A percentile compares a stretch with the other conserved stretches of the same genome.
phyloP scores from a whole-genome alignment of 2,329 filamentous ascomycete genomes.

The Hymenoscyphus fructigenus region DNA sequence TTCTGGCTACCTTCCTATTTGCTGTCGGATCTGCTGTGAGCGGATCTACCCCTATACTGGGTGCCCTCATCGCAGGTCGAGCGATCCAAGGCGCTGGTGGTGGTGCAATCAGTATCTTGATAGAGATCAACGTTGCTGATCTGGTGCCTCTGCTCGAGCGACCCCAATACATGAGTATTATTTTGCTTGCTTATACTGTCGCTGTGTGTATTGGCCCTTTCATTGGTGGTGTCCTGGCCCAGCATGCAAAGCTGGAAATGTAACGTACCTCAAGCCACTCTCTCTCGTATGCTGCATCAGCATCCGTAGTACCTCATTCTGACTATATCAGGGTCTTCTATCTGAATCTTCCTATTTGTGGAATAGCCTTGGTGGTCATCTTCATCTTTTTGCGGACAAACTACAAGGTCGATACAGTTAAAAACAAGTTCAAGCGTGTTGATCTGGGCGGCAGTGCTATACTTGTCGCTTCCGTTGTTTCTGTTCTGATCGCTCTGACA shows the following conservation, averaged over 20 bases:
- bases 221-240: constrained; percentile 33
- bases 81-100: background rate
- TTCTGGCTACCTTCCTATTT: constrained; percentile 18
- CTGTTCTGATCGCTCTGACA: constrained; percentile 19
- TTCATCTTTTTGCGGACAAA: constrained; percentile 2
- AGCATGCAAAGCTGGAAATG: too few species aligned
- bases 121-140: constrained; percentile 44
- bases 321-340: constrained; percentile 56
- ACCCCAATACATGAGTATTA: constrained; percentile 37
- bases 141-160: constrained; percentile 43
- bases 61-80: background rate
- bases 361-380: constrained; percentile 10
- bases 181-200: constrained; percentile 23
- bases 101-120: constrained; percentile 41
- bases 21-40: constrained; percentile 40
- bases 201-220: constrained; percentile 35
- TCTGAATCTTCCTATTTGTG: constrained; percentile 27
- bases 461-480: constrained; percentile 22
- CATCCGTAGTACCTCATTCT: too few species aligned
- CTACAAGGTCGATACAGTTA: background rate
- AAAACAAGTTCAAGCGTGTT: constrained; percentile 23
- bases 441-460: constrained; percentile 16
- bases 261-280: too few species aligned
- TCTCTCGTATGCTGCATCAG: too few species aligned
- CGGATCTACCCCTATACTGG: background rate